These are phyloP conservation scores for Halophytophthora batemanensis DNA, from an alignment of 352 stramenopile genomes.

Conservation along the genomic window DNA sequence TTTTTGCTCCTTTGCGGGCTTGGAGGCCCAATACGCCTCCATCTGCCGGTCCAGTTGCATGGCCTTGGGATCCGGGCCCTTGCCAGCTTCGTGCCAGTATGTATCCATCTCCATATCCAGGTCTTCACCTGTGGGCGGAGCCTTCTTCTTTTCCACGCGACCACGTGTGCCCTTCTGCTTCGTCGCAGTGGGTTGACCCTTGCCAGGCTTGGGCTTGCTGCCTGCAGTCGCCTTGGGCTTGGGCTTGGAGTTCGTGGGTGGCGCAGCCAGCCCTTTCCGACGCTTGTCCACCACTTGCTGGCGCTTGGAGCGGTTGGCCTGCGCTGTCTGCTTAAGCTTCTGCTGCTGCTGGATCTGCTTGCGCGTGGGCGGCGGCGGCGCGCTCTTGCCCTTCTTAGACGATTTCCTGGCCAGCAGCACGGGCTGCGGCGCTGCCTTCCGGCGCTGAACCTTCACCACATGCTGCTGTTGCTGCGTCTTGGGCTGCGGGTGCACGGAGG, in stretches of 20 bases:
- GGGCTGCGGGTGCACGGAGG: slow-evolving; percentile 21
- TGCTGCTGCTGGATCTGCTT: slow-evolving; percentile 40
- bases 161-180: slow-evolving; percentile 32
- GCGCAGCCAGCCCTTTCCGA: slow-evolving; percentile 53
- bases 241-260: slow-evolving; percentile 34
- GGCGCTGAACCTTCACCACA: slow-evolving; percentile 29
- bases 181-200: slow-evolving; percentile 25
- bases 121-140: slow-evolving; percentile 62
- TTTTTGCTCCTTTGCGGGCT: slow-evolving; percentile 45
- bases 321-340: slow-evolving; percentile 57
- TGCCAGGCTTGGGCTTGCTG: slow-evolving; percentile 18
- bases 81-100: slow-evolving; percentile 88
- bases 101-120: slow-evolving; percentile 87
- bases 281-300: slow-evolving; percentile 73
- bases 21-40: slow-evolving; percentile 88
- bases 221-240: slow-evolving; percentile 1
- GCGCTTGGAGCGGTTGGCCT: slow-evolving; percentile 69
- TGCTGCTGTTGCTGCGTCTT: slow-evolving; percentile 31
- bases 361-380: slow-evolving; percentile 10
- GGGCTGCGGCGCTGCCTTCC: slow-evolving; percentile 26
- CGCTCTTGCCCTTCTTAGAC: slow-evolving; percentile 23
- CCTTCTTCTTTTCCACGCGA: slow-evolving; percentile 34
- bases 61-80: slow-evolving; percentile 84
- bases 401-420: slow-evolving; percentile 19
- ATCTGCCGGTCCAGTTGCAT: slow-evolving; percentile 81